Conservation (phyloP, 495 filamentous ascomycete genomes). For the Hypoxylon cercidicola region DNA sequence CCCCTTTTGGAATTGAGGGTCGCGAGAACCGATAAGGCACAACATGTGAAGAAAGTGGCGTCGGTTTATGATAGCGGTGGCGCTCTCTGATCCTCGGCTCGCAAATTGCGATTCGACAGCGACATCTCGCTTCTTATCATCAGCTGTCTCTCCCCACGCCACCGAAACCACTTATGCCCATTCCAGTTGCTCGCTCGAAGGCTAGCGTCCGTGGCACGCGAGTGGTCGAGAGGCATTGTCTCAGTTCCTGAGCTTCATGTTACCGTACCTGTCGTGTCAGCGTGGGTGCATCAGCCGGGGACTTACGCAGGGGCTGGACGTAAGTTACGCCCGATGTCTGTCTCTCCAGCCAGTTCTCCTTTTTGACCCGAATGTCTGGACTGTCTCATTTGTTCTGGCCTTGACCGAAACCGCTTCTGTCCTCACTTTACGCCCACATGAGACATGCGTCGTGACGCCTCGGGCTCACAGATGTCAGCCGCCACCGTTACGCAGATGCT, state of each 20-base stretch:
- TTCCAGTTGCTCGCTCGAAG: background rate
- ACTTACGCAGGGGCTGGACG: conserved; percentile 33
- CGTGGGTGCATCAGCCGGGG: conserved; percentile 17
- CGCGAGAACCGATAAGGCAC: conserved; percentile 8
- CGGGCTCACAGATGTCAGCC: conserved; percentile 31
- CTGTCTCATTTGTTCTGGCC: too few species aligned
- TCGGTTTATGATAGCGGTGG: conserved; percentile 27
- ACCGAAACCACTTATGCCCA: conserved; percentile 11
- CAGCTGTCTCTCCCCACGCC: background rate
- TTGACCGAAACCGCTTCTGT: conserved; percentile 5
- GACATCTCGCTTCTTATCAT: background rate
- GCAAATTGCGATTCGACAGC: background rate
- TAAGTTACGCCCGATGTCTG: conserved; percentile 35
- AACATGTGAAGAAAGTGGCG: conserved; percentile 19
- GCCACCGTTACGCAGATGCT: conserved; percentile 20
- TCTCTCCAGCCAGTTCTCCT: too few species aligned
- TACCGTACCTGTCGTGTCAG: background rate
- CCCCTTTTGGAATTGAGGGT: background rate
- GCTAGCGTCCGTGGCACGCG: conserved; percentile 24
- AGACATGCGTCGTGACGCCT: conserved; percentile 18
- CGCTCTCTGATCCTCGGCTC: conserved; percentile 7
- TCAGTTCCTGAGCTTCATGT: background rate
- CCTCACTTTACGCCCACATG: conserved; percentile 27
- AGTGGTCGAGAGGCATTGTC: conserved; percentile 21
- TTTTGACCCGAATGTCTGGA: too few species aligned